Percentiles rank a stretch among this genome's conserved stretches.
Conservation (phyloP, 495 filamentous ascomycete species). For the Halenospora varia region DNA sequence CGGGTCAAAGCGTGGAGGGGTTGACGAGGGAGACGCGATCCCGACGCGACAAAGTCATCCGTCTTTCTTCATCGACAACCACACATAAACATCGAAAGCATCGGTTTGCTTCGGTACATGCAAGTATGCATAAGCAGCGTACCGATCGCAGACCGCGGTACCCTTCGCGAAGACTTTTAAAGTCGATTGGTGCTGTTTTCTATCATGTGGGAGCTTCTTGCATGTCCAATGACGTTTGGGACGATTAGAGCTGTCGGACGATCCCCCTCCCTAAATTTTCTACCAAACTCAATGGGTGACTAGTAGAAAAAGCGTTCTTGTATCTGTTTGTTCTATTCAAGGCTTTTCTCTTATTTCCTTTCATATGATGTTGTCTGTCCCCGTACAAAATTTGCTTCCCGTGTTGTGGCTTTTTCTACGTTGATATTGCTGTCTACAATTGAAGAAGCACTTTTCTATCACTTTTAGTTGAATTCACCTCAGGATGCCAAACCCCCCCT, state of each 20-base stretch:
- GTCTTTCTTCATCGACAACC: neutral
- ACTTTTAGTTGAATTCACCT: no score
- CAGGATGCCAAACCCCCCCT: constrained; percentile 18
- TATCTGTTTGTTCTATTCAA: neutral
- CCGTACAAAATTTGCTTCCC: no score
- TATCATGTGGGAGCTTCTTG: neutral
- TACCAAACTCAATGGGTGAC: neutral
- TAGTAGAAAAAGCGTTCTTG: neutral
- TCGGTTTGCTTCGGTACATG: neutral
- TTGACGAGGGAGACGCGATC: neutral
- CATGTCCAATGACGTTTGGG: neutral
- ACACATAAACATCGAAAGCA: neutral
- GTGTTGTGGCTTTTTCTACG: no score
- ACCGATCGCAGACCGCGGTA: no score
- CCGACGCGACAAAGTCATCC: neutral
- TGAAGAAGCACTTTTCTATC: no score
- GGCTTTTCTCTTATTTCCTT: neutral
- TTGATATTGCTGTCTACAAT: no score
- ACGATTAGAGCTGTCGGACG: no score
- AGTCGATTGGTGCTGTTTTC: neutral
- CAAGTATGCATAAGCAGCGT: no score
- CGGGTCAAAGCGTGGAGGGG: neutral
- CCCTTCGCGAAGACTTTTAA: neutral
- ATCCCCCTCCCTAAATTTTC: neutral
- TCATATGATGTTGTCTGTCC: no score